Evolutionary conservation across 2,329 filamentous ascomycete genomes (phyloP).

Genomic region (Colletotrichum navitas): DNA sequence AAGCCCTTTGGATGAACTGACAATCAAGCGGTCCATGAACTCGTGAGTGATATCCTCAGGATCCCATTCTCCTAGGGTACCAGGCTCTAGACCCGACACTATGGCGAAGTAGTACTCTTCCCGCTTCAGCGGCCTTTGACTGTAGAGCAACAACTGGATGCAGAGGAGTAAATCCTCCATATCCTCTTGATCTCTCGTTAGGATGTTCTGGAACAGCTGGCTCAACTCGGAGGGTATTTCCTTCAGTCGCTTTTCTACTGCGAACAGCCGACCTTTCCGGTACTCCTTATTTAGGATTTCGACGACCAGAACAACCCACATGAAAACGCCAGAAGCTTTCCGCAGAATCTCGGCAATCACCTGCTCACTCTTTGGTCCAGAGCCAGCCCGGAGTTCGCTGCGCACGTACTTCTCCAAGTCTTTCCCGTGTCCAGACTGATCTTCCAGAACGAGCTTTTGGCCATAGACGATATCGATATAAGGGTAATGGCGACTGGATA

Average conservation of each 20-base stretch:
- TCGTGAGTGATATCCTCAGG: constrained; percentile 44
- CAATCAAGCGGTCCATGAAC: constrained; percentile 46
- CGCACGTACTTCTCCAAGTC: constrained; percentile 47
- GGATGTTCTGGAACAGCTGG: constrained; percentile 61
- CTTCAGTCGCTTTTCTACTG: constrained; percentile 21
- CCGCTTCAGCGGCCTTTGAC: constrained; percentile 54
- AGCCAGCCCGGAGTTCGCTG: constrained; percentile 2
- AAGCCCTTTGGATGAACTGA: constrained; percentile 60
- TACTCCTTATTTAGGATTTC: constrained; percentile 54
- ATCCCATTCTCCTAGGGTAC: constrained; percentile 44
- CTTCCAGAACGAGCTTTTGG: constrained; percentile 46
- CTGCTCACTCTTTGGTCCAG: rapidly evolving
- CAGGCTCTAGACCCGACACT: constrained; percentile 43
- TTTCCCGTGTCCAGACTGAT: constrained; percentile 43
- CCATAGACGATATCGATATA: constrained; percentile 25
- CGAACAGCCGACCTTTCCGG: constrained; percentile 42
- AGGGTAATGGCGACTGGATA: constrained; percentile 19
- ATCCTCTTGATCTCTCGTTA: constrained; percentile 58
- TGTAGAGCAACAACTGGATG: constrained; percentile 64
- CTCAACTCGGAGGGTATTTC: constrained; percentile 52
- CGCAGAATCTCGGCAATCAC: constrained; percentile 45
- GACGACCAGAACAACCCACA: constrained; percentile 58
- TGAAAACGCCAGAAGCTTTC: constrained; percentile 58
- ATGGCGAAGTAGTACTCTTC: constrained; percentile 55
- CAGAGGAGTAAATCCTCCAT: constrained; percentile 56